Conservation (phyloP, 1,284 basidiomycete genomes). For the Apiotrichum siamense region DNA sequence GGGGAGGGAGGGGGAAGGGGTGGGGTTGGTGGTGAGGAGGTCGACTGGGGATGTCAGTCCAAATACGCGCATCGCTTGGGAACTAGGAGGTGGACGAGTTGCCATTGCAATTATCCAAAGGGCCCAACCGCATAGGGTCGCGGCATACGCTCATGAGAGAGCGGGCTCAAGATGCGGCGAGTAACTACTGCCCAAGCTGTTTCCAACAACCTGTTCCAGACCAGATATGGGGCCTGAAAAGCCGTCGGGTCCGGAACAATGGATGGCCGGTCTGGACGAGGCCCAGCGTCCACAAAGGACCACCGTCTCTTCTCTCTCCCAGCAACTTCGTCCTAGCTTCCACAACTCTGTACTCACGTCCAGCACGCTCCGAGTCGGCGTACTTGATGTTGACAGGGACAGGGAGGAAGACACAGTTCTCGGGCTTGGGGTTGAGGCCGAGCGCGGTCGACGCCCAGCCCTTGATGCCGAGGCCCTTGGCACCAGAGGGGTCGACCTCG, state of each 20-base stretch:
- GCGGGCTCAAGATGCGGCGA: not conserved
- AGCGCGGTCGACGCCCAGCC: constrained; percentile 65
- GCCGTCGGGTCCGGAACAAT: too few relatives aligned
- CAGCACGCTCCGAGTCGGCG: constrained; percentile 73
- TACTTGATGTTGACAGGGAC: constrained; percentile 76
- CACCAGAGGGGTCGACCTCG: constrained; percentile 56
- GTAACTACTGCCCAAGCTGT: too few relatives aligned
- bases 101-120: too few relatives aligned
- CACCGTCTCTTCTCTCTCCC: not conserved
- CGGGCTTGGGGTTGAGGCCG: constrained; percentile 76
- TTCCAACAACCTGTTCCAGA: too few relatives aligned
- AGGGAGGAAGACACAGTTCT: constrained; percentile 87
- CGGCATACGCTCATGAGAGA: not conserved
- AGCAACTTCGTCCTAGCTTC: not conserved
- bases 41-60: constrained; percentile 57
- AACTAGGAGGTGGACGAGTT: not conserved
- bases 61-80: too few relatives aligned
- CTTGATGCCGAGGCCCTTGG: constrained; percentile 68
- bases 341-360: constrained; percentile 57
- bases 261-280: too few relatives aligned
- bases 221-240: too few relatives aligned
- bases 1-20: constrained; percentile 38
- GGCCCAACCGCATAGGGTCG: too few relatives aligned
- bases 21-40: constrained; percentile 53
- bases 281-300: not conserved